Conservation (phyloP, 2,329 filamentous ascomycete species). For the Scedosporium boydii region DNA sequence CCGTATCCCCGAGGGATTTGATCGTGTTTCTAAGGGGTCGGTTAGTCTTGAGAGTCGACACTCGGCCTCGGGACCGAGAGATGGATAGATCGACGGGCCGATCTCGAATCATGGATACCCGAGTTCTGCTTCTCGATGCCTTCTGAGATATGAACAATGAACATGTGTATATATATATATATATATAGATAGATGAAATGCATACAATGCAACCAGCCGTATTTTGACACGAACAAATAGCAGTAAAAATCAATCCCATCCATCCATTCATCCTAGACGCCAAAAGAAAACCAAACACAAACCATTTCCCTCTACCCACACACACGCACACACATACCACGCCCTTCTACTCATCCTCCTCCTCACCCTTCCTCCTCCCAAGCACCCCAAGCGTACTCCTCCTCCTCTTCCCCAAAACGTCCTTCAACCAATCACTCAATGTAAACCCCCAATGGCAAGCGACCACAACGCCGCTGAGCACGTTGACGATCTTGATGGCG, state of each 20-base stretch:
- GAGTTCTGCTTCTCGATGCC: too few species aligned
- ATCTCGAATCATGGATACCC: too few species aligned
- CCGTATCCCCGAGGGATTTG: too few species aligned
- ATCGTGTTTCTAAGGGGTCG: too few species aligned
- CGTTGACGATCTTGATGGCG: constrained; percentile 77
- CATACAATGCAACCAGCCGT: not conserved
- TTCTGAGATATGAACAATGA: too few species aligned
- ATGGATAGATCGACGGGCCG: too few species aligned
- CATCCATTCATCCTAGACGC: not conserved
- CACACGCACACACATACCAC: not conserved
- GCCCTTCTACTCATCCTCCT: constrained; percentile 1
- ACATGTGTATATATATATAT: not conserved
- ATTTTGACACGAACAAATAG: not conserved
- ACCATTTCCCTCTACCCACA: not conserved
- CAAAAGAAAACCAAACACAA: not conserved
- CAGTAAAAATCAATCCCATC: not conserved
- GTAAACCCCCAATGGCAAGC: constrained; percentile 91
- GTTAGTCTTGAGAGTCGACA: too few species aligned
- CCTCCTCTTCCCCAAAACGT: constrained; percentile 41
- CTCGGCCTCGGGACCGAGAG: too few species aligned
- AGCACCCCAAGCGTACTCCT: constrained; percentile 33
- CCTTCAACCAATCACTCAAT: constrained; percentile 63
- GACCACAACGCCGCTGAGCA: constrained; percentile 82
- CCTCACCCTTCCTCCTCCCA: constrained; percentile 12
- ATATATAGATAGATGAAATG: not conserved